Evolutionary conservation across 2,329 filamentous ascomycete genomes (phyloP).

Genomic region (Pseudocercospora crystallina): DNA sequence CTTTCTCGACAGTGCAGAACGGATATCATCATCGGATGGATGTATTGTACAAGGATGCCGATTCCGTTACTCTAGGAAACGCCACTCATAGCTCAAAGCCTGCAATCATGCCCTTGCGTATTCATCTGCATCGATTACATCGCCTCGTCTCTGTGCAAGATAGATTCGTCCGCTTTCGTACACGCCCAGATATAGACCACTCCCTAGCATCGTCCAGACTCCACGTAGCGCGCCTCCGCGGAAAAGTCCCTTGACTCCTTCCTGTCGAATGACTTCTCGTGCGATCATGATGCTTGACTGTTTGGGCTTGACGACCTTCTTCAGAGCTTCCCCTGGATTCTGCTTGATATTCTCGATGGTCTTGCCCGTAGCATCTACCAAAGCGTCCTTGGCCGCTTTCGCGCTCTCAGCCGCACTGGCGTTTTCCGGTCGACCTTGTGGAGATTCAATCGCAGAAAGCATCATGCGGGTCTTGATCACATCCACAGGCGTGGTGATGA

Average conservation of each 20-base stretch:
- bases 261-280: constrained; percentile 62
- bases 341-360: constrained; percentile 33
- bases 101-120: constrained; percentile 12
- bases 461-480: constrained; percentile 90
- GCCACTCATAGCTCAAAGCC: too few relatives aligned
- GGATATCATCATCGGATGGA: too few relatives aligned
- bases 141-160: constrained; percentile 46
- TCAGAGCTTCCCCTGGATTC: constrained; percentile 32
- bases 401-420: constrained; percentile 12
- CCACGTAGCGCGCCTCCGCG: constrained; percentile 71
- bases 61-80: too few relatives aligned
- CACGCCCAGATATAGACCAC: constrained; percentile 79
- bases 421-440: neutral
- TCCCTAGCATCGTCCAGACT: constrained; percentile 78
- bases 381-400: constrained; percentile 26
- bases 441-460: constrained; percentile 58
- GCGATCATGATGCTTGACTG: constrained; percentile 59
- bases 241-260: constrained; percentile 73
- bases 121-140: constrained; percentile 37
- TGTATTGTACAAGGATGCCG: too few relatives aligned
- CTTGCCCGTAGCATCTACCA: constrained; percentile 45
- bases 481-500: constrained; percentile 84
- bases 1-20: too few relatives aligned
- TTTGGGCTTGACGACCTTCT: constrained; percentile 36
- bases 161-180: constrained; percentile 75